Base-by-base conservation (phyloP, 129 eudicot species). In the Lactuca saligna region DNA sequence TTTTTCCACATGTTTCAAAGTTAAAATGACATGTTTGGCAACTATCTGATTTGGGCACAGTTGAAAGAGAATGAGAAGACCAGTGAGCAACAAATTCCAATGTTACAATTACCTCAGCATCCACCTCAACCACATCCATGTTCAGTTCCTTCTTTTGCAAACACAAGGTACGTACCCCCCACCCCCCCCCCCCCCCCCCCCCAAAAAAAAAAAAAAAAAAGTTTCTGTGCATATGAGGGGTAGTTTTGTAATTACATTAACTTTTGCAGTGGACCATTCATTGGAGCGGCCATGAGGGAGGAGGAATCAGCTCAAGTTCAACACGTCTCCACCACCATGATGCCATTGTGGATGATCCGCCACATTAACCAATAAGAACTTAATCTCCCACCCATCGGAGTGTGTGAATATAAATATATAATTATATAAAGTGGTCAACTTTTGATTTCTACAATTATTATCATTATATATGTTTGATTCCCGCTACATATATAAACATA, bases 331-430 rank as follows among this genome's bases (percentile, higher is more conserved):
- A 13, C 69, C 38, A 33, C 74, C 8, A 63, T 56, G 53, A 77
- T 85, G 81, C 87, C 87, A 3, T 39, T 79, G 46, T 85, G 91
- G 91, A 82, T 85, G 91, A 79, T 82, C 35, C 78, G 69, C 48
- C 87, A 79, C 61, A 65, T 79, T 55, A 73, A 73, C 60, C 81
- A 71, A 34, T 74, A 62, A 31, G 55, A 58, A 7, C 49, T 54
- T 3, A 54, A 54, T 63, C 46, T 31, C 31, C 38, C 44, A 41
- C 37, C 41, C 10, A 41, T 63, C 10, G 10, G 33, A 14, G 67
- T 49, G 72, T 74, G 53, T 32, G 29, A 25, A 25, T 25, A 25
- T 25, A 25, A 1, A 0, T 25, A 65, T 57, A 17, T 25, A 25
- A 1, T 1, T 25, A 65, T 57, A 17, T 33, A 44, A 32, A 20